These are phyloP conservation scores for Fusarium redolens DNA, from an alignment of 2,329 filamentous ascomycete genomes.

Conservation along the genomic window DNA sequence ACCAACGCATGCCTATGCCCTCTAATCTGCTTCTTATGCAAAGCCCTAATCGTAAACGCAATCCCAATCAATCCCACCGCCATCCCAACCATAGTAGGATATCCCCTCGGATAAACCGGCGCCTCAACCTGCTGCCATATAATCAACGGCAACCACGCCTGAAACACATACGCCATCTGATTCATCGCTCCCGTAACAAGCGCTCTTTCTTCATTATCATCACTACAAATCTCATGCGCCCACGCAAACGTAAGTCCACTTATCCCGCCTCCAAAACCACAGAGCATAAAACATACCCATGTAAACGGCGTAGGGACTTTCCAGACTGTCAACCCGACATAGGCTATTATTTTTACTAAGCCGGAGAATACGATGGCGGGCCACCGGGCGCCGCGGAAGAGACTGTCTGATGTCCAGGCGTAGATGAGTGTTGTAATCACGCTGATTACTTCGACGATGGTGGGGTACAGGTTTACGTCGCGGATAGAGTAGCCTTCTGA, in stretches of 20 bases:
- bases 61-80: conserved; percentile 61
- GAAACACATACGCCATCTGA: conserved; percentile 75
- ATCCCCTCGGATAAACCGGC: conserved; percentile 70
- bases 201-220: conserved; percentile 72
- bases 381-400: conserved; percentile 71
- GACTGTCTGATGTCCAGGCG: conserved; percentile 73
- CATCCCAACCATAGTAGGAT: conserved; percentile 64
- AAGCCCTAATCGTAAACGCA: conserved; percentile 57
- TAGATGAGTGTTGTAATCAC: conserved; percentile 71
- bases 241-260: conserved; percentile 61
- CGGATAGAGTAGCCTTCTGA: conserved; percentile 55
- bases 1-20: background rate
- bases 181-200: conserved; percentile 77
- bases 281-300: conserved; percentile 71
- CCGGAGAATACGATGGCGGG: conserved; percentile 70
- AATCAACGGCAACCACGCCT: conserved; percentile 75
- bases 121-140: conserved; percentile 75
- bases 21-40: conserved; percentile 24
- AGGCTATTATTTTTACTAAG: conserved; percentile 54
- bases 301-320: conserved; percentile 64
- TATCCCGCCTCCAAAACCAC: conserved; percentile 62
- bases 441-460: conserved; percentile 65
- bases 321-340: conserved; percentile 57
- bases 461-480: conserved; percentile 66
- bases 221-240: conserved; percentile 63